Base-by-base conservation (phyloP, 225 moss, liverwort and hornwort genomes). In the Thuidium tamariscinum region DNA sequence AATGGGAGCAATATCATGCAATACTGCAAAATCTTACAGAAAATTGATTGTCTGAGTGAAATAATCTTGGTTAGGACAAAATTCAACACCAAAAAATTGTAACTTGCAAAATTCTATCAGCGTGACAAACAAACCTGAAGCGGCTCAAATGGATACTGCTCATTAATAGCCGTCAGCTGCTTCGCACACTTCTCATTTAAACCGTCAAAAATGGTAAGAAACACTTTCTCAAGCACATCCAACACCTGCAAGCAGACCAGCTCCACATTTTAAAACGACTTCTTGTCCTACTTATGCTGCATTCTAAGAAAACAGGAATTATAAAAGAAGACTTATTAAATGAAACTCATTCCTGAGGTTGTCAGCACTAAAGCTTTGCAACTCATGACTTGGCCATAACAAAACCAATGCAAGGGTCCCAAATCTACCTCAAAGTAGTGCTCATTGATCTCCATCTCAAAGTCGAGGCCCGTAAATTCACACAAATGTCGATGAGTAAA, bases 361-460 rank as follows among this genome's bases (percentile, higher is more conserved):
- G 42, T 49, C 23, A 57, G 57, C 57, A 57, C 25, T 57, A 57
- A 41, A 83, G 36, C 64, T 77, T 82, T 56, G 36, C 57, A 23
- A 57, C 23, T 57, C 57, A 57, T 57, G 23, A 57, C 23, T 22
- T 57, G 57, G 57, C 56, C 21, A 56, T 20, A 62, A 60, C 8
- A 82, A 37, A 80, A 83, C 29, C 27, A 64, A 70, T 27, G 42
- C 26, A 84, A 64, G 78, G 56, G 39, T 51, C 68, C 51, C 41
- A 52, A 49, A 79, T 57, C 71, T 70, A 95, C 98, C 95, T 98
- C 96, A 86, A 96, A 96, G 76, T 98, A 98, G 75, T 98, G 98
- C 84, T 96, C 96, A 46, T 96, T 96, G 87, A 98, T 98, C 88
- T 98, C 96, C 98, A 98, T 98, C 84, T 98, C 98, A 49, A 98